Evolutionary conservation across 768 basidiomycete genomes (phyloP), one percentile per base, ranked within the genome.

Genomic region (Hericium coralloides): DNA sequence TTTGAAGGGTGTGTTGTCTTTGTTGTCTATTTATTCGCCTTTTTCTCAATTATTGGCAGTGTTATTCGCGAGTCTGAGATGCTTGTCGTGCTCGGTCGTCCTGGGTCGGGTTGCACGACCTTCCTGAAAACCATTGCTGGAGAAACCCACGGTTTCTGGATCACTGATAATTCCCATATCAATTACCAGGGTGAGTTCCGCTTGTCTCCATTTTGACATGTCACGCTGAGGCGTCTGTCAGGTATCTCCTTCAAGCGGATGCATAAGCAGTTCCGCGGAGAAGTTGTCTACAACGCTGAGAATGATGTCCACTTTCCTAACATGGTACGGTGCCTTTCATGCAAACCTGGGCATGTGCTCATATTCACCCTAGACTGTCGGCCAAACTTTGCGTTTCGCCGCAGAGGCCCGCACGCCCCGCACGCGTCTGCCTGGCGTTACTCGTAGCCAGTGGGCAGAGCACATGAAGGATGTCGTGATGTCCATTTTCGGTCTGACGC

Each of bases 241-340:
- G 41, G 41, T 43, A 43, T 43, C 41, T 43, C 41, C 12, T 43
- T 43, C 41, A 18, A 43, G 17, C 41, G 41, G 17, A 43, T 43
- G 41, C 41, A 43, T 18, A 43, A 43, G 41, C 15, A 15, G 15
- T 43, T 43, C 41, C 41, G 41, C 12, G 41, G 92, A 15, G 91
- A 91, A 64, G 84, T 90, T 2, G 80, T 81, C 55, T 92, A 90
- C 67, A 85, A 79, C 58, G 87, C 89, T 0, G 91, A 90, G 72
- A 91, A 92, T 63, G 91, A 95, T 65, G 74, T 88, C 1, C 91
- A 92, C 67, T 88, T 93, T 62, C 87, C 92, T 7, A 89, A 87
- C 12, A 76, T 95, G 23, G 41, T 43, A 18, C 15, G 41, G 31
- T 31, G 10, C 7, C 31, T 31, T 31, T 31, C 14, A 43, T 43